phyloP scores from a whole-genome alignment of 2,329 filamentous ascomycete species.

The Neopestalotiopsis clavispora region DNA sequence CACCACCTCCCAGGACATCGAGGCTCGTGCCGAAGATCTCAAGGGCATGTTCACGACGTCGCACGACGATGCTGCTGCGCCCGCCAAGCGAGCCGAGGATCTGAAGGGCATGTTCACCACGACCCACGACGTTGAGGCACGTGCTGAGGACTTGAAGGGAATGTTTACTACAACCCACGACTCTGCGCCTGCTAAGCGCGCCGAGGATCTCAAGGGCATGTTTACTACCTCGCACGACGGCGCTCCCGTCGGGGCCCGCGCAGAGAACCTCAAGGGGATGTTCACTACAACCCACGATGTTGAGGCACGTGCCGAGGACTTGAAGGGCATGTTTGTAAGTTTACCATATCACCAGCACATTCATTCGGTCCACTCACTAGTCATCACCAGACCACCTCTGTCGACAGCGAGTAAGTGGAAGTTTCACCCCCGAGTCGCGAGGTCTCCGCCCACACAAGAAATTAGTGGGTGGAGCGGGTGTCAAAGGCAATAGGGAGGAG shows the following conservation, averaged over 20 bases:
- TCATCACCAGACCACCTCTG: neutral
- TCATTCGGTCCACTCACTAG: neutral
- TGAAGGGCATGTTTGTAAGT: neutral
- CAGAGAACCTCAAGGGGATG: neutral
- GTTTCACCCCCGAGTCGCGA: fast-evolving
- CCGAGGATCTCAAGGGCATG: neutral
- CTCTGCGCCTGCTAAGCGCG: neutral
- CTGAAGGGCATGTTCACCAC: neutral
- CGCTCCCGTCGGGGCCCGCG: no score
- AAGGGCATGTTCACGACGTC: neutral
- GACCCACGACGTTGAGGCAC: neutral
- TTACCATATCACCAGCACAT: neutral
- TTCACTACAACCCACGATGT: neutral
- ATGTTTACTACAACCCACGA: neutral
- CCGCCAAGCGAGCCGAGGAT: neutral
- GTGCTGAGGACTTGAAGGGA: neutral
- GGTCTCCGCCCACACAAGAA: neutral
- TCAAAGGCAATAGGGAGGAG: neutral
- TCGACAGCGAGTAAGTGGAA: neutral
- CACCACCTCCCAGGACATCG: neutral
- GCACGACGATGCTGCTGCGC: neutral
- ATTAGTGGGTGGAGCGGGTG: neutral
- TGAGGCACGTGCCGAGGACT: neutral
- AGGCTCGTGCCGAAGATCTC: neutral
- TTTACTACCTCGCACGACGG: no score